These are phyloP conservation scores for Pyricularia grisea DNA, from an alignment of 2,329 filamentous ascomycete genomes.

Conservation along the genomic window DNA sequence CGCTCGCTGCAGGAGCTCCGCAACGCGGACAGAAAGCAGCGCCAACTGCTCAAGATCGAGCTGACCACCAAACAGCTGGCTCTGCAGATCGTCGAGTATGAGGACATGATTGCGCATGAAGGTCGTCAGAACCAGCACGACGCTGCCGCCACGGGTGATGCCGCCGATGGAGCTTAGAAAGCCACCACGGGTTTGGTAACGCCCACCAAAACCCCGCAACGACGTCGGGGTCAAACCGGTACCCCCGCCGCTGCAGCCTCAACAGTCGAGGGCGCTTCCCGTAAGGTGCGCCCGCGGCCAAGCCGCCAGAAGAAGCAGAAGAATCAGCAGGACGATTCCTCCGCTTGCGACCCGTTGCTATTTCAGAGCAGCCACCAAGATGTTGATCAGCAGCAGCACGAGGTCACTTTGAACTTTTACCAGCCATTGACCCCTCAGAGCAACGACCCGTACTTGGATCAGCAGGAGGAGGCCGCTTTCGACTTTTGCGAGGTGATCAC, in stretches of 20 bases:
- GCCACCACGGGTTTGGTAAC: neutral
- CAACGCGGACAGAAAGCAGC: constrained; percentile 29
- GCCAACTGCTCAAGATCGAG: constrained; percentile 42
- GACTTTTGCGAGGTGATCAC: neutral
- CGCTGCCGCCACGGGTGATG: constrained; percentile 10
- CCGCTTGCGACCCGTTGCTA: neutral
- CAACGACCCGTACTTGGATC: neutral
- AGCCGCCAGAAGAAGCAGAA: neutral
- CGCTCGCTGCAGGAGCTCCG: constrained; percentile 36
- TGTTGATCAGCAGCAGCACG: neutral
- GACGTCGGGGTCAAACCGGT: neutral
- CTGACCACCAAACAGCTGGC: constrained; percentile 44
- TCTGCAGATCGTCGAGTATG: constrained; percentile 40
- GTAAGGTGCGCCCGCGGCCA: neutral
- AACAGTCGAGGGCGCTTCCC: neutral
- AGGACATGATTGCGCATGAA: constrained; percentile 28
- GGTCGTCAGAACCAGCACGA: constrained; percentile 12
- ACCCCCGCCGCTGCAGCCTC: neutral
- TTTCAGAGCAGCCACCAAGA: neutral
- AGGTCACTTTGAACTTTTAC: neutral
- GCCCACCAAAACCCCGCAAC: neutral
- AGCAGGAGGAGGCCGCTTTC: neutral
- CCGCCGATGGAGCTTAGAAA: constrained; percentile 1
- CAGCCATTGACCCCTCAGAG: neutral
- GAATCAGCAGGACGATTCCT: neutral